These are phyloP conservation scores for Aspergillus oerlinghausenensis DNA, from an alignment of 2,329 filamentous ascomycete species.

Conservation along the genomic window DNA sequence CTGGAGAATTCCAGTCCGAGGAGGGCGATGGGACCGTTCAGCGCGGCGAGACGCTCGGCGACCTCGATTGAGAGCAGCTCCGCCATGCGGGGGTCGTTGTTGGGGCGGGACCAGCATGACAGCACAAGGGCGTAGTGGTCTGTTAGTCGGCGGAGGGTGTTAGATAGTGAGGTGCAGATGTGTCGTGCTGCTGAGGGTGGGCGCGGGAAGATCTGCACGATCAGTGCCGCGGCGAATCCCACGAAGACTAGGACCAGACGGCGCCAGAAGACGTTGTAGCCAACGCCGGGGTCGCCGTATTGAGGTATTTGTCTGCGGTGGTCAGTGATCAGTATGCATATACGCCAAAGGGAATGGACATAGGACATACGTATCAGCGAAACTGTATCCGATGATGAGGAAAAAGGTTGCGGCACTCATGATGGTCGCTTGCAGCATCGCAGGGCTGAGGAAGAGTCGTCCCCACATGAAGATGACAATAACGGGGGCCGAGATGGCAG, in stretches of 20 bases:
- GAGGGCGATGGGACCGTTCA: slow-evolving; percentile 33
- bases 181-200: slow-evolving; percentile 46
- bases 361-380: slow-evolving; percentile 33
- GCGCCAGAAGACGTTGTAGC: slow-evolving; percentile 49
- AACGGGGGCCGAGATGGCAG: slow-evolving; percentile 36
- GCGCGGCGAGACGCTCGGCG: slow-evolving; percentile 26
- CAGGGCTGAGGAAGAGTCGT: slow-evolving; percentile 30
- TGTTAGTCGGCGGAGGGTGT: slow-evolving; percentile 39
- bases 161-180: slow-evolving; percentile 44
- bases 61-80: slow-evolving; percentile 30
- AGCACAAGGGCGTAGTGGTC: slow-evolving; percentile 49
- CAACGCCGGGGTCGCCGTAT: slow-evolving; percentile 46
- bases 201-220: slow-evolving; percentile 46
- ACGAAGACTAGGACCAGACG: slow-evolving; percentile 42
- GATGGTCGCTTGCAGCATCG: slow-evolving; percentile 29
- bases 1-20: slow-evolving; percentile 37
- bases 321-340: neutral
- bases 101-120: slow-evolving; percentile 39
- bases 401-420: slow-evolving; percentile 43
- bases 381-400: slow-evolving; percentile 47
- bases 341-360: too few relatives aligned
- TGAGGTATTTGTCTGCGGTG: slow-evolving; percentile 32
- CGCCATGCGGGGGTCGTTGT: slow-evolving; percentile 20
- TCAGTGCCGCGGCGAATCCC: slow-evolving; percentile 40
- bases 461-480: slow-evolving; percentile 31